Percentiles rank a stretch among this genome's conserved stretches.
Conservation (phyloP, 2,329 filamentous ascomycete genomes). For the Trichoderma koningii region DNA sequence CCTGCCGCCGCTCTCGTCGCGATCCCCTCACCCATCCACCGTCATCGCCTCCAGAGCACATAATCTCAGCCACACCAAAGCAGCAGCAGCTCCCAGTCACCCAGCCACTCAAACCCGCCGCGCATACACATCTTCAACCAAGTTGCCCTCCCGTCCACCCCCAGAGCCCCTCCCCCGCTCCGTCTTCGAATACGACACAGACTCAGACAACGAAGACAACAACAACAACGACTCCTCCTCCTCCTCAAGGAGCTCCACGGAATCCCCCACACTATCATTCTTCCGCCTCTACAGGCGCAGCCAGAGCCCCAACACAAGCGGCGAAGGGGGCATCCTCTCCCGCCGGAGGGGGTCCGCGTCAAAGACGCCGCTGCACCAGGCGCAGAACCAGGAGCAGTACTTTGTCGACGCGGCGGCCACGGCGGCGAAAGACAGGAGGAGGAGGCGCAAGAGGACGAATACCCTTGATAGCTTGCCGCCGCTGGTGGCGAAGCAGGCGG, state of each 20-base stretch:
- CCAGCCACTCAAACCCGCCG: slow-evolving; percentile 25
- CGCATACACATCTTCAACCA: slow-evolving; percentile 35
- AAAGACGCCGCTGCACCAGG: neutral
- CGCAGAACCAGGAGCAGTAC: neutral
- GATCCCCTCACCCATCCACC: slow-evolving; percentile 33
- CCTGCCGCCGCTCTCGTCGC: slow-evolving; percentile 30
- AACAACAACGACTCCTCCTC: slow-evolving; percentile 17
- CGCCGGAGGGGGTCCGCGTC: slow-evolving; percentile 26
- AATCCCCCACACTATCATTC: slow-evolving; percentile 40
- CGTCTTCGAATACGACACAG: slow-evolving; percentile 53
- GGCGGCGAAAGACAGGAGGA: slow-evolving; percentile 9
- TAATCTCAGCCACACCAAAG: too few relatives aligned
- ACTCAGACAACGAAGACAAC: slow-evolving; percentile 38
- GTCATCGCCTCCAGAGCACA: slow-evolving; percentile 25
- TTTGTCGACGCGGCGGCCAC: neutral
- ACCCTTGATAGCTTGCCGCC: neutral
- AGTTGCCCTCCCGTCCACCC: slow-evolving; percentile 33
- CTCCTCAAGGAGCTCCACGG: neutral
- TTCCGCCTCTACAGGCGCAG: slow-evolving; percentile 48
- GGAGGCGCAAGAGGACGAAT: slow-evolving; percentile 23
- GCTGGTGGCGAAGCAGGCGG: slow-evolving; percentile 28
- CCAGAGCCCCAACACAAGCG: slow-evolving; percentile 35
- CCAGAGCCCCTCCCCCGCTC: slow-evolving; percentile 40
- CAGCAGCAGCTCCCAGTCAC: too few relatives aligned
- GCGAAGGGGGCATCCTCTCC: neutral